A percentile compares a stretch with the other conserved stretches of the same genome.
Evolutionary conservation across 441 rosid genomes (phyloP).

Genomic region (Manihot esculenta): DNA sequence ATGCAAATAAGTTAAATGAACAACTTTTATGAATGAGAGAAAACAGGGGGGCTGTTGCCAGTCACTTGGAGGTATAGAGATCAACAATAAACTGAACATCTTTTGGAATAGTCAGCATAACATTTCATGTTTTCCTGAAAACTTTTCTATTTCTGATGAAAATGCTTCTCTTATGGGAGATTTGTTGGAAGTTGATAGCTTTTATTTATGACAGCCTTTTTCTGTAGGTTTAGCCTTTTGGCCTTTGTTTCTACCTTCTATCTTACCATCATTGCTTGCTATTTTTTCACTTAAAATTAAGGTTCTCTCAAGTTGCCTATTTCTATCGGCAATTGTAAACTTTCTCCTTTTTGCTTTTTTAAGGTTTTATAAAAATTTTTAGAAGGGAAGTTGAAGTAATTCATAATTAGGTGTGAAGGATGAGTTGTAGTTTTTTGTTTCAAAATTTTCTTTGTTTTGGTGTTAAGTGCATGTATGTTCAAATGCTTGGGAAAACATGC

Average conservation of each 20-base stretch:
- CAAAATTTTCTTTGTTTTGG: neutral
- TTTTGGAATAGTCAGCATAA: too few relatives aligned
- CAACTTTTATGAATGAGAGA: neutral
- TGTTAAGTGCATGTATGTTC: neutral
- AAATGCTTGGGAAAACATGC: neutral
- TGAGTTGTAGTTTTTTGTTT: neutral
- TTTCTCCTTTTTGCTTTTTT: neutral
- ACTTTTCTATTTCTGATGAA: neutral
- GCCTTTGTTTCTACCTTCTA: neutral
- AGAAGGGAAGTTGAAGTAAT: neutral
- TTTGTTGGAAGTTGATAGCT: neutral
- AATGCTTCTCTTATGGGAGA: neutral
- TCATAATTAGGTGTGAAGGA: neutral
- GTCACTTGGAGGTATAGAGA: neutral
- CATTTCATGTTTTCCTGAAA: neutral
- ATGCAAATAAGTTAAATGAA: neutral
- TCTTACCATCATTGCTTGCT: too few relatives aligned
- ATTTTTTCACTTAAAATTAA: neutral
- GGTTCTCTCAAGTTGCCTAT: neutral
- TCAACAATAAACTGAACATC: neutral
- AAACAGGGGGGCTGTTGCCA: neutral
- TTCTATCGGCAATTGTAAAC: neutral
- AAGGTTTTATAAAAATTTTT: neutral
- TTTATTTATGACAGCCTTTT: neutral
- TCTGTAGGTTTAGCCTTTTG: neutral